Conservation (phyloP, 2,329 filamentous ascomycete species). For the Aspergillus nomiae region DNA sequence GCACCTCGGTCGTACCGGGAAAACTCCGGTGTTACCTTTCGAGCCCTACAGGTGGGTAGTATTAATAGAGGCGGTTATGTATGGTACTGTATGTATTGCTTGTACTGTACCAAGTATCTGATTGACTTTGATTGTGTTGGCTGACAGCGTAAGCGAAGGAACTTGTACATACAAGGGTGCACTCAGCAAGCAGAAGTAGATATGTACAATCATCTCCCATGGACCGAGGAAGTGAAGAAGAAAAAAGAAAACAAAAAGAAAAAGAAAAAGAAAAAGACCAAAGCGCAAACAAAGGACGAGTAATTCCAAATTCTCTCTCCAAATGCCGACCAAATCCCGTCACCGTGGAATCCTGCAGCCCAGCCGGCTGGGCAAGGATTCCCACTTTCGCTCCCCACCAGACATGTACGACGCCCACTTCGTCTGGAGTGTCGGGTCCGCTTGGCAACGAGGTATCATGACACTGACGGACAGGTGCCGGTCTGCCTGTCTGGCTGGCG, state of each 20-base stretch:
- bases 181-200: background rate
- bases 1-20: background rate
- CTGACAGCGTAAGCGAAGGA: background rate
- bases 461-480: background rate
- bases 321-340: slow-evolving; percentile 9
- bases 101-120: background rate
- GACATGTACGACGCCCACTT: background rate
- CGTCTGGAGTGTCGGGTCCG: background rate
- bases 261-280: background rate
- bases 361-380: background rate
- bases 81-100: background rate
- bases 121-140: background rate
- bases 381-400: background rate
- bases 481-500: background rate
- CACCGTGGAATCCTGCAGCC: background rate
- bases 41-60: background rate
- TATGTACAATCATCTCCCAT: background rate
- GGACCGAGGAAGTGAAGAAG: background rate
- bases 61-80: background rate
- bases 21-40: background rate
- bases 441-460: background rate
- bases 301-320: background rate
- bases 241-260: background rate
- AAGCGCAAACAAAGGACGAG: background rate
- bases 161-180: background rate